phyloP scores from a whole-genome alignment of 2,329 filamentous ascomycete genomes.

The Ophiostoma sp. region DNA sequence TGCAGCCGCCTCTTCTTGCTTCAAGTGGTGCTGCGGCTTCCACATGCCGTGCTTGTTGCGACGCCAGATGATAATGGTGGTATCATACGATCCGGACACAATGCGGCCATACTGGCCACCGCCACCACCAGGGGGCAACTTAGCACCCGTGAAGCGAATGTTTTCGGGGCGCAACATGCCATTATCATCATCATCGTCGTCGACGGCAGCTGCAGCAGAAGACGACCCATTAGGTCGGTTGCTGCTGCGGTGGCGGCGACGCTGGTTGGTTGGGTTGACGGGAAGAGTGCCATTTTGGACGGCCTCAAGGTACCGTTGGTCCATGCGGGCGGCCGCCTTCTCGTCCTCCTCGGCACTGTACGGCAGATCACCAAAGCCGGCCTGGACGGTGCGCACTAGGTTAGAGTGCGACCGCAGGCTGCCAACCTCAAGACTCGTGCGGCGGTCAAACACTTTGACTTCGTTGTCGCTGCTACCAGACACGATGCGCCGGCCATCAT shows the following conservation, averaged over 20 bases:
- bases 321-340: conserved; percentile 69
- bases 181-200: conserved; percentile 52
- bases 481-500: conserved; percentile 88
- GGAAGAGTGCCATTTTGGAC: conserved; percentile 53
- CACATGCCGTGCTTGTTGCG: conserved; percentile 82
- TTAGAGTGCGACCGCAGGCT: conserved; percentile 79
- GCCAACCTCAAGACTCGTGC: conserved; percentile 83
- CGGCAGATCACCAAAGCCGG: conserved; percentile 85
- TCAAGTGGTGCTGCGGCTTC: conserved; percentile 72
- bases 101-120: conserved; percentile 91
- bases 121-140: conserved; percentile 85
- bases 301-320: conserved; percentile 69
- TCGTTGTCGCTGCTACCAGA: conserved; percentile 96
- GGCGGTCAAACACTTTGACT: conserved; percentile 89
- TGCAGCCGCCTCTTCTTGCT: conserved; percentile 68
- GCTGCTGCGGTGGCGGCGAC: neutral
- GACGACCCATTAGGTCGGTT: neutral
- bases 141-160: conserved; percentile 78
- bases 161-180: conserved; percentile 75
- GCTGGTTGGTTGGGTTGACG: conserved; percentile 4
- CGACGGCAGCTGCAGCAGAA: neutral
- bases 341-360: conserved; percentile 75
- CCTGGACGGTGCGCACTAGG: conserved; percentile 91
- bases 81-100: conserved; percentile 94
- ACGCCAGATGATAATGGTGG: conserved; percentile 93